Conservation (phyloP, 768 basidiomycete species). For the Lactifluus hygrophoroides region DNA sequence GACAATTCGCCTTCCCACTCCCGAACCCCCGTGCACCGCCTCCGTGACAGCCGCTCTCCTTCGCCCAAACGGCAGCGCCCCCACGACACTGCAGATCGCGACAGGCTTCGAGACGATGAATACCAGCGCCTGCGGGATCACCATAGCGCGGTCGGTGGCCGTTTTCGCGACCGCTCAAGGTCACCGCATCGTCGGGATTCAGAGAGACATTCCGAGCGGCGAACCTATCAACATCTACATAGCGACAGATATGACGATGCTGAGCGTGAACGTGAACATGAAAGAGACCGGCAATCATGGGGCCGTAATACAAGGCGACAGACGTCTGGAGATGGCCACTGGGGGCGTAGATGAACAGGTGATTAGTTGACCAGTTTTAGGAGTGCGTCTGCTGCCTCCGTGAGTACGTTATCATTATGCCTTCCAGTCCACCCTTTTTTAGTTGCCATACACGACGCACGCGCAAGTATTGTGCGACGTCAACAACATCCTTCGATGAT, state of each 20-base stretch:
- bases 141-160: conserved; percentile 17
- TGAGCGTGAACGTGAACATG: conserved; percentile 32
- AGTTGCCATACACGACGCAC: background rate
- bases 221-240: conserved; percentile 3
- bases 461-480: background rate
- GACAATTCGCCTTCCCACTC: conserved; percentile 28
- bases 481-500: background rate
- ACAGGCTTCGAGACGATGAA: background rate
- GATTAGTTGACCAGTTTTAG: background rate
- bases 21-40: conserved; percentile 15
- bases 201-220: background rate
- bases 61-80: conserved; percentile 9
- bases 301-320: conserved; percentile 24
- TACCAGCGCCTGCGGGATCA: conserved; percentile 15
- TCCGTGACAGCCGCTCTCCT: conserved; percentile 7
- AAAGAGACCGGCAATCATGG: conserved; percentile 45
- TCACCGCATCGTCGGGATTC: conserved; percentile 23
- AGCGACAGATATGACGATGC: conserved; percentile 26
- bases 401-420: background rate
- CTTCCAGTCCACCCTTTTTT: background rate
- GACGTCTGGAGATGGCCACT: background rate
- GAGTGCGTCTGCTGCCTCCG: background rate
- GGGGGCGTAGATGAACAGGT: background rate
- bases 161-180: conserved; percentile 9
- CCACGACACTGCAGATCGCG: background rate